phyloP scores from a whole-genome alignment of 495 filamentous ascomycete genomes.

The Penicillium simplicissimum region DNA sequence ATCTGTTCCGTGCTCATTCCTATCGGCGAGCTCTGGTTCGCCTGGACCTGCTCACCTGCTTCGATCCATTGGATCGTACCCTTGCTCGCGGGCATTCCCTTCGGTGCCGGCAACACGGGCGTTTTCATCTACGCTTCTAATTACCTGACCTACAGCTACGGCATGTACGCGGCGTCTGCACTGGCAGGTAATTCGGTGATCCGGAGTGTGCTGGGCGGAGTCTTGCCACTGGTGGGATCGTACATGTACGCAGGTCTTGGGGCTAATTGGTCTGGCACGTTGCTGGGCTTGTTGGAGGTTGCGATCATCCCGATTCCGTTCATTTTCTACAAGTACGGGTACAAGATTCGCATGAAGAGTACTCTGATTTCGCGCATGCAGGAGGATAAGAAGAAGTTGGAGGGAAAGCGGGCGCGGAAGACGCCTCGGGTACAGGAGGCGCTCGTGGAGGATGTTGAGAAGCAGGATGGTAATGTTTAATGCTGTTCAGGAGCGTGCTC shows the following conservation, averaged over 20 bases:
- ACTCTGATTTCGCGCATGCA: constrained; percentile 67
- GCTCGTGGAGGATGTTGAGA: constrained; percentile 18
- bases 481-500: not conserved
- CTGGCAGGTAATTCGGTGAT: constrained; percentile 76
- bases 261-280: constrained; percentile 76
- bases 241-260: constrained; percentile 69
- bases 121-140: constrained; percentile 80
- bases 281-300: constrained; percentile 70
- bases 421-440: constrained; percentile 6
- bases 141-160: constrained; percentile 77
- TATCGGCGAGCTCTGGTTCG: constrained; percentile 73
- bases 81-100: constrained; percentile 75
- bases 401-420: constrained; percentile 42
- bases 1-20: constrained; percentile 69
- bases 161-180: constrained; percentile 74
- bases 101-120: constrained; percentile 73
- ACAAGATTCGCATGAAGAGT: constrained; percentile 65
- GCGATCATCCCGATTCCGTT: constrained; percentile 76
- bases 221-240: constrained; percentile 71
- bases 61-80: constrained; percentile 75
- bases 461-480: constrained; percentile 17
- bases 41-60: constrained; percentile 74
- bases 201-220: constrained; percentile 66
- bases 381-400: constrained; percentile 64
- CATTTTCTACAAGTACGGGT: constrained; percentile 74